Evolutionary conservation across 129 eudicot genomes (phyloP).

Genomic region (Centaurea solstitialis): DNA sequence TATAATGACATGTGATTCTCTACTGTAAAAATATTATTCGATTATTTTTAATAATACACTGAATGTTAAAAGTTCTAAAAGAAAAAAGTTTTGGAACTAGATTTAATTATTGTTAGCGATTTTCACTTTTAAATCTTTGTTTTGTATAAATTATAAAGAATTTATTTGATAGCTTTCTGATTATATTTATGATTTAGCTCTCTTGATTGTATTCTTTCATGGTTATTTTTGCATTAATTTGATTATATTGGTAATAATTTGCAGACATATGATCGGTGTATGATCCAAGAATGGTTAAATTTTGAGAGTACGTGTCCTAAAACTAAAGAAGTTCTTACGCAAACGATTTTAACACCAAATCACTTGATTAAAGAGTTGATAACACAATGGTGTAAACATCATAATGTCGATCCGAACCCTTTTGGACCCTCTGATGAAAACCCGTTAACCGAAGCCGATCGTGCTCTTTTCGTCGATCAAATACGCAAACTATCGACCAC

Average conservation of each 20-base stretch:
- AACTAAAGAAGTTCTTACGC: slow-evolving; percentile 91
- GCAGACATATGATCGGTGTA: slow-evolving; percentile 91
- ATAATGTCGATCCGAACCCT: slow-evolving; percentile 66
- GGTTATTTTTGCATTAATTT: not conserved
- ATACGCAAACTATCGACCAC: slow-evolving; percentile 66
- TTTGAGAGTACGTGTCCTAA: slow-evolving; percentile 85
- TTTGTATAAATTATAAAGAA: no score
- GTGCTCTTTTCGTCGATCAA: slow-evolving; percentile 49
- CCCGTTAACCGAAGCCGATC: slow-evolving; percentile 57
- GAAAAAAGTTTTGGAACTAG: no score
- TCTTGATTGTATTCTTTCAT: not conserved
- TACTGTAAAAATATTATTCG: no score
- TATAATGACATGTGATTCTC: no score
- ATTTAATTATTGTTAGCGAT: no score
- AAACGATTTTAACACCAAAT: slow-evolving; percentile 78
- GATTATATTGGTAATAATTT: slow-evolving; percentile 21
- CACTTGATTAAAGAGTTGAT: slow-evolving; percentile 73
- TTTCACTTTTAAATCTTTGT: no score
- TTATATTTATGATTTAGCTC: not conserved
- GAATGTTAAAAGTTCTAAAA: no score
- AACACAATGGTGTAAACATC: slow-evolving; percentile 72
- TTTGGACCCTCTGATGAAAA: slow-evolving; percentile 52
- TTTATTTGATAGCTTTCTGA: no score
- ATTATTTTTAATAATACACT: no score
- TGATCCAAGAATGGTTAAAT: slow-evolving; percentile 85